Conservation (phyloP, 768 basidiomycete genomes). For the Tulasnella calospora region DNA sequence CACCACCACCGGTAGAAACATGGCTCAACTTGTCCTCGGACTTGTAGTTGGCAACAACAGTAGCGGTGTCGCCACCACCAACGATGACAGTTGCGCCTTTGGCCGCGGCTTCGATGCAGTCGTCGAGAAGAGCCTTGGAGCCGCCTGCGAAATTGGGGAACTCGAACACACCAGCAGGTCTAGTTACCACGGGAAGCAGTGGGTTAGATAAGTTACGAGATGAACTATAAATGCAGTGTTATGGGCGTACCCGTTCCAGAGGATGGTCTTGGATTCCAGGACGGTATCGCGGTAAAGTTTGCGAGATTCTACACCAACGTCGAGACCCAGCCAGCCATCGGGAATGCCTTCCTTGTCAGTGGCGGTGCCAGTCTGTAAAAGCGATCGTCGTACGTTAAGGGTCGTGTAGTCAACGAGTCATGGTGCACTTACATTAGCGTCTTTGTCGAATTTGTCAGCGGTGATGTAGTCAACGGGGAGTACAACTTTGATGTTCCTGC, state of each 20-base stretch:
- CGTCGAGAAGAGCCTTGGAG: conserved; percentile 77
- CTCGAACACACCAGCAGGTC: conserved; percentile 97
- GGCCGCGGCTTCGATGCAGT: conserved; percentile 77
- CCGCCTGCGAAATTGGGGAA: conserved; percentile 87
- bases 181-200: conserved; percentile 36
- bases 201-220: background rate
- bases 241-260: conserved; percentile 83
- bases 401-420: background rate
- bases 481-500: conserved; percentile 86
- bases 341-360: conserved; percentile 86
- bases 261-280: conserved; percentile 83
- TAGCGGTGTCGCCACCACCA: conserved; percentile 95
- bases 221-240: background rate
- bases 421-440: conserved; percentile 59
- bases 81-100: conserved; percentile 89
- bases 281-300: conserved; percentile 77
- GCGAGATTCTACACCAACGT: conserved; percentile 79
- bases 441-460: conserved; percentile 91
- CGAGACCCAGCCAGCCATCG: conserved; percentile 91
- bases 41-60: conserved; percentile 78
- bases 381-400: conserved; percentile 32
- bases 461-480: conserved; percentile 94
- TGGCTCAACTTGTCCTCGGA: conserved; percentile 89
- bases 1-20: conserved; percentile 93
- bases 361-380: conserved; percentile 59